Evolutionary conservation across 2,329 filamentous ascomycete genomes (phyloP), one percentile per base, ranked within the genome.

Genomic region (Alternaria arborescens): DNA sequence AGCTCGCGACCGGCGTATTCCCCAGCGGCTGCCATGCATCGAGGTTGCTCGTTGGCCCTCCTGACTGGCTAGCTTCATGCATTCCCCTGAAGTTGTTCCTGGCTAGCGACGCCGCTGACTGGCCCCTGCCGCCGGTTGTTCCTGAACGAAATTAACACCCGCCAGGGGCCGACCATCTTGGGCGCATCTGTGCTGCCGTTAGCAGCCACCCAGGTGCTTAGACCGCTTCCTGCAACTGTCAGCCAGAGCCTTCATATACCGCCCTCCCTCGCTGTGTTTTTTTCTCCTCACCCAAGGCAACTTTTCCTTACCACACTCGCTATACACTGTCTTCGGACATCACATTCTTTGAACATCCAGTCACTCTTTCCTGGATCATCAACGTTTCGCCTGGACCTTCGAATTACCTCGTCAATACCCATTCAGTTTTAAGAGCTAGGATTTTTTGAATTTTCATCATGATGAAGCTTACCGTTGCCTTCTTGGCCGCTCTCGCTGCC

Each of bases 1-100:
- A 91, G 91, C 20, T 87, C 92, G 66, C 81, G 93, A 38, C 83
- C 85, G 68, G 83, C 87, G 57, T 46, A 20, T 53, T 56, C 48
- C 54, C 63, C 57, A 52, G 67, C 70, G 68, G 71, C 65, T 64
- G 62, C 59, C 61, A 60, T 55, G 61, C 55, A 42, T 47, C 60
- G 52, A 56, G 48, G 52, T 59, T 66, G 43, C 52, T 55, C 54
- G 58, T 51, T 51, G 28, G 50, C 43, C 24, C 60, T 55, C 43
- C 63, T 74, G 65, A 75, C 48, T 74, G 72, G 68, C 61, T 62
- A 48, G 43, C 44, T 28, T 51, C 46, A 50, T 67, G 67, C 71
- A 63, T 57, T 59, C 59, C 61, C 61, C 56, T 52, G 55, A 18
- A 30, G 46, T 50, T 62, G 69, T 73, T 67, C 70, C 71, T 69